phyloP scores from a whole-genome alignment of 2,329 filamentous ascomycete species.

The Didymella keratinophila region DNA sequence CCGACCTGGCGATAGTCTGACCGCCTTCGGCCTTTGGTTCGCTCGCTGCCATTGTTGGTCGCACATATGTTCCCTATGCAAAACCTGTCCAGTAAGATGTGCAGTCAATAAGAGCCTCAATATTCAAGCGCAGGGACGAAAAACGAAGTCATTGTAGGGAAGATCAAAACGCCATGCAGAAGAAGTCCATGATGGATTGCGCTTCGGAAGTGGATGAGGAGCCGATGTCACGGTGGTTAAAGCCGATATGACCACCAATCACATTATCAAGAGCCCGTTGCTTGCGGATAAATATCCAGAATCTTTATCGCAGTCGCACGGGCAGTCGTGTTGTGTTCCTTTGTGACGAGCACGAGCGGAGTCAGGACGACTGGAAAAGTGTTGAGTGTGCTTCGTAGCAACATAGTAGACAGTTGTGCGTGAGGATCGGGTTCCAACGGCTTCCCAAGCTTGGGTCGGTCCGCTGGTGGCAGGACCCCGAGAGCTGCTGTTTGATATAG shows the following conservation, averaged over 20 bases:
- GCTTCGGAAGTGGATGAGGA: conserved; percentile 21
- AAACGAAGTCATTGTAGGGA: conserved; percentile 6
- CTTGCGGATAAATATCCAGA: conserved; percentile 6
- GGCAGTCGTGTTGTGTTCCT: not conserved
- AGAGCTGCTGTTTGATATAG: not conserved
- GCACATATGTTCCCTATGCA: conserved; percentile 1
- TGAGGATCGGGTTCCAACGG: not conserved
- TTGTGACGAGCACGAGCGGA: not conserved
- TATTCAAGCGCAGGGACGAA: not conserved
- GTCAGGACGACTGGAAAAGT: not conserved
- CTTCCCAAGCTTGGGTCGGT: not conserved
- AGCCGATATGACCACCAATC: conserved; percentile 28
- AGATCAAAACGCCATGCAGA: conserved; percentile 2
- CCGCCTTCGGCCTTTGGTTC: conserved; percentile 6
- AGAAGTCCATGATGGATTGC: conserved; percentile 25
- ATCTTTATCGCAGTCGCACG: not conserved
- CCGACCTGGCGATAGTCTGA: not conserved
- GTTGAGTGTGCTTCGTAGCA: not conserved
- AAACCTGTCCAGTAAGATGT: conserved; percentile 7
- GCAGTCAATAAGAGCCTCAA: not conserved
- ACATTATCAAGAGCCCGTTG: not conserved
- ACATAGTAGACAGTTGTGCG: not conserved
- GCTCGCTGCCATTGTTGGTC: conserved; percentile 13
- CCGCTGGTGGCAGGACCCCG: not conserved
- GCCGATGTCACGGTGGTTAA: conserved; percentile 22